Percentiles rank a stretch among this genome's conserved stretches.
Conservation (phyloP, 2,329 filamentous ascomycete genomes). For the Fusarium tjaetaba region DNA sequence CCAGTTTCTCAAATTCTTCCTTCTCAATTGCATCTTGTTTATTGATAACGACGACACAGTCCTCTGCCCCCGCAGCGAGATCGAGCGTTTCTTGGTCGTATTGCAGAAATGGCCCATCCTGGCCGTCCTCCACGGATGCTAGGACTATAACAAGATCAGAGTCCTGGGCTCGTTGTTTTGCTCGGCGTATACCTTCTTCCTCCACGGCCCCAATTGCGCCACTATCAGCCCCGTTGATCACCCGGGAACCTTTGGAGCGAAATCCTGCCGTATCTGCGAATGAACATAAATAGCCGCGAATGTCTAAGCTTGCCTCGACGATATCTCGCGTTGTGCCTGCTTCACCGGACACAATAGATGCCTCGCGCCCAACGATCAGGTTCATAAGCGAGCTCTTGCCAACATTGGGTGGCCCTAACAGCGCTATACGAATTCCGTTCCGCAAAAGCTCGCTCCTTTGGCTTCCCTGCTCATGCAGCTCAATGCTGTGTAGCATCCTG, state of each 20-base stretch:
- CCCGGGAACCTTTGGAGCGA: slow-evolving; percentile 56
- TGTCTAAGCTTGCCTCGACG: slow-evolving; percentile 88
- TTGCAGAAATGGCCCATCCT: slow-evolving; percentile 54
- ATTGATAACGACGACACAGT: slow-evolving; percentile 68
- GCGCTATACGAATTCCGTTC: slow-evolving; percentile 84
- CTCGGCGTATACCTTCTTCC: slow-evolving; percentile 88
- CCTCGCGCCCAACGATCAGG: slow-evolving; percentile 86
- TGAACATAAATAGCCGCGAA: slow-evolving; percentile 90
- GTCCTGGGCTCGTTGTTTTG: slow-evolving; percentile 80
- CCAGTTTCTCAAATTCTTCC: slow-evolving; percentile 49
- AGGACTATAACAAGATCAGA: slow-evolving; percentile 89
- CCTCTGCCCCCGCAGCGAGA: slow-evolving; percentile 60
- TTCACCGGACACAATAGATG: slow-evolving; percentile 92
- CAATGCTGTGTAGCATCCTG: slow-evolving; percentile 70
- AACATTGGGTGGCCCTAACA: slow-evolving; percentile 91
- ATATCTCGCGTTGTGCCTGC: slow-evolving; percentile 95
- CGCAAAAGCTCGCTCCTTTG: slow-evolving; percentile 85
- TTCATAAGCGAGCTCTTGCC: slow-evolving; percentile 97
- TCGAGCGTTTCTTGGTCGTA: slow-evolving; percentile 66
- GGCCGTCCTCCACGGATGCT: slow-evolving; percentile 72
- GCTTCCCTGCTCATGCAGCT: slow-evolving; percentile 77
- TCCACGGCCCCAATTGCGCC: slow-evolving; percentile 77
- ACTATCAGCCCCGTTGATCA: slow-evolving; percentile 16
- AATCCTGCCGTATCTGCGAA: slow-evolving; percentile 96
- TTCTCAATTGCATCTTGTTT: slow-evolving; percentile 64